Conservation (phyloP, 2,329 filamentous ascomycete species). For the Colletotrichum sp. region DNA sequence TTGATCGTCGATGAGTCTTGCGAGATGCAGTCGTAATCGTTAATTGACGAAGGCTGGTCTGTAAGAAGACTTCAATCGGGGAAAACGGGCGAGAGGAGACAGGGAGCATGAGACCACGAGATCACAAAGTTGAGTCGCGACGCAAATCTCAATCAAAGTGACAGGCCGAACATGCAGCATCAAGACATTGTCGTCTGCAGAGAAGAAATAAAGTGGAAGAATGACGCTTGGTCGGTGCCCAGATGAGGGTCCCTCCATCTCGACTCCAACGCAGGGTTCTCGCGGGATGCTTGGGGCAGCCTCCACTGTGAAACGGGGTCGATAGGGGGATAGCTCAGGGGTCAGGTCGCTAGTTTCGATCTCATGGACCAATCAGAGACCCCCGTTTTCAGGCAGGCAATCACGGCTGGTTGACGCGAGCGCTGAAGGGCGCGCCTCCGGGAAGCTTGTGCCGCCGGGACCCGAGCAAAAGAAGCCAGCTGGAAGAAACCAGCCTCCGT, state of each 20-base stretch:
- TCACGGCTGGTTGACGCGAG: neutral
- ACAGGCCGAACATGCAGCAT: neutral
- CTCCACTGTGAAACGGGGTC: neutral
- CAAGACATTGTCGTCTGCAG: neutral
- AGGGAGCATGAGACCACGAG: neutral
- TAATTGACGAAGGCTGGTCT: neutral
- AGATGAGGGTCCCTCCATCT: neutral
- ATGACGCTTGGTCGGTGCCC: neutral
- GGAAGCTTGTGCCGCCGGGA: neutral
- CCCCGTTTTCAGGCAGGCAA: neutral
- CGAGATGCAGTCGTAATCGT: neutral
- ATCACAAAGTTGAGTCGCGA: neutral
- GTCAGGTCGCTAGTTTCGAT: neutral
- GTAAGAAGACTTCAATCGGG: neutral
- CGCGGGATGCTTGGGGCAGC: neutral
- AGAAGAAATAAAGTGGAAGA: neutral
- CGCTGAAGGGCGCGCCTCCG: neutral
- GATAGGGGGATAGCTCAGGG: neutral
- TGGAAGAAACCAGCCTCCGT: neutral
- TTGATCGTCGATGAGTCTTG: neutral
- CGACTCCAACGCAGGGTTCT: neutral
- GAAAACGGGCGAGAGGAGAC: neutral
- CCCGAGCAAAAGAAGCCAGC: slow-evolving; percentile 1
- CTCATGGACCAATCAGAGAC: neutral
- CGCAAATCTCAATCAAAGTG: neutral